Percentiles rank a stretch among this genome's conserved stretches.
These are phyloP conservation scores for Aquilaria sinensis DNA, from an alignment of 345 rosid genomes.

Conservation along the genomic window DNA sequence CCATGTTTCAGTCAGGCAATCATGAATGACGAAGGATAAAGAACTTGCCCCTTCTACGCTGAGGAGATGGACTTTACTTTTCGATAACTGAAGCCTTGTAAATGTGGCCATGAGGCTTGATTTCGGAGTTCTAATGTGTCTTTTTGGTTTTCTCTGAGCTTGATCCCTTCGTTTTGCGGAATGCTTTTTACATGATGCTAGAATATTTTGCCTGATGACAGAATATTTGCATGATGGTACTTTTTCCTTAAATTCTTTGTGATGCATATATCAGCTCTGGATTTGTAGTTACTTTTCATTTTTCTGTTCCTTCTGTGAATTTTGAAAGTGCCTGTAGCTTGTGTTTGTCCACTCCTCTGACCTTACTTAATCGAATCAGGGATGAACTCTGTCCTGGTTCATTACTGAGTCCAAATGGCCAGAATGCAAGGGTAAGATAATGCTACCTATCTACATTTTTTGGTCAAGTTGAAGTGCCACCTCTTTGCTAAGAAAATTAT, in stretches of 20 bases:
- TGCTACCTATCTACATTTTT: neutral
- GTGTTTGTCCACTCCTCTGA: constrained; percentile 45
- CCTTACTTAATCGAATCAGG: constrained; percentile 64
- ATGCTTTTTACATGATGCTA: too few species aligned
- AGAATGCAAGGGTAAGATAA: constrained; percentile 56
- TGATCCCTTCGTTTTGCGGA: too few species aligned
- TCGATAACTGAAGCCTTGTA: constrained; percentile 88
- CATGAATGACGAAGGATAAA: constrained; percentile 80
- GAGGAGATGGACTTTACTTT: constrained; percentile 93
- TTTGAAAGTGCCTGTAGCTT: too few species aligned
- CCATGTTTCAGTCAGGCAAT: constrained; percentile 19
- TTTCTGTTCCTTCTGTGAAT: too few species aligned
- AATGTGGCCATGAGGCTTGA: constrained; percentile 81
- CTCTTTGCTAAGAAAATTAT: too few species aligned
- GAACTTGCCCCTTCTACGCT: constrained; percentile 76
- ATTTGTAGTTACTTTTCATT: too few species aligned
- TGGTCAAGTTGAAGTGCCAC: neutral
- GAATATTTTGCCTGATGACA: too few species aligned
- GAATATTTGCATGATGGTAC: too few species aligned
- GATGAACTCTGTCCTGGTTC: constrained; percentile 73
- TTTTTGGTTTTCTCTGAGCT: too few species aligned
- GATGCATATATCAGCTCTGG: too few species aligned
- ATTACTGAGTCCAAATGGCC: constrained; percentile 72
- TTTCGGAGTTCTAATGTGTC: too few species aligned
- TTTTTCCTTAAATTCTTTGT: too few species aligned